Conservation (phyloP, 1,284 basidiomycete species). For the Blastosporella zonata region DNA sequence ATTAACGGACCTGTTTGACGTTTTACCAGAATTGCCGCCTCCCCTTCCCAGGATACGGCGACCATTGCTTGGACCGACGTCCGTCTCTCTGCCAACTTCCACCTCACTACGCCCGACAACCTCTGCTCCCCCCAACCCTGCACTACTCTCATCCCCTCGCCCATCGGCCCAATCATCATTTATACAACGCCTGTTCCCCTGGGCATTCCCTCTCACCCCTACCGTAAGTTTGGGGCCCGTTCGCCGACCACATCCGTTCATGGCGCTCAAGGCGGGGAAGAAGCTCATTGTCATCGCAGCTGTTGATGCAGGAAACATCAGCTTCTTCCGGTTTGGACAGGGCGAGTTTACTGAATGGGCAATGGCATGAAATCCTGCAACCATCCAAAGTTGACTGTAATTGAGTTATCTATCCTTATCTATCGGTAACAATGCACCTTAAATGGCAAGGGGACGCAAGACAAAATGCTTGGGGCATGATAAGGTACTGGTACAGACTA, state of each 20-base stretch:
- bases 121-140: conserved; percentile 2
- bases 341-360: conserved; percentile 83
- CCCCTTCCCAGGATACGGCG: conserved; percentile 50
- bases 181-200: conserved; percentile 27
- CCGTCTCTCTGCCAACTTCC: conserved; percentile 8
- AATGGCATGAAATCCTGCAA: conserved; percentile 36
- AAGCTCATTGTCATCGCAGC: conserved; percentile 85
- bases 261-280: conserved; percentile 80
- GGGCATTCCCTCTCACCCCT: conserved; percentile 32
- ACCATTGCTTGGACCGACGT: conserved; percentile 19
- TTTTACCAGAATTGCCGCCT: conserved; percentile 55
- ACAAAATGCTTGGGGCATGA: too few relatives aligned
- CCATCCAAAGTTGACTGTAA: too few relatives aligned
- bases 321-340: conserved; percentile 87
- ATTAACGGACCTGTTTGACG: conserved; percentile 59
- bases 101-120: conserved; percentile 3
- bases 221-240: conserved; percentile 19
- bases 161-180: conserved; percentile 10
- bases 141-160: conserved; percentile 3
- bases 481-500: background rate
- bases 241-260: conserved; percentile 62
- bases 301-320: conserved; percentile 86
- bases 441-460: too few relatives aligned
- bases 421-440: too few relatives aligned
- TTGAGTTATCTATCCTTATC: too few relatives aligned